Base-by-base conservation (phyloP, 176 grass and related monocot genomes). In the Puccinellia tenuiflora region DNA sequence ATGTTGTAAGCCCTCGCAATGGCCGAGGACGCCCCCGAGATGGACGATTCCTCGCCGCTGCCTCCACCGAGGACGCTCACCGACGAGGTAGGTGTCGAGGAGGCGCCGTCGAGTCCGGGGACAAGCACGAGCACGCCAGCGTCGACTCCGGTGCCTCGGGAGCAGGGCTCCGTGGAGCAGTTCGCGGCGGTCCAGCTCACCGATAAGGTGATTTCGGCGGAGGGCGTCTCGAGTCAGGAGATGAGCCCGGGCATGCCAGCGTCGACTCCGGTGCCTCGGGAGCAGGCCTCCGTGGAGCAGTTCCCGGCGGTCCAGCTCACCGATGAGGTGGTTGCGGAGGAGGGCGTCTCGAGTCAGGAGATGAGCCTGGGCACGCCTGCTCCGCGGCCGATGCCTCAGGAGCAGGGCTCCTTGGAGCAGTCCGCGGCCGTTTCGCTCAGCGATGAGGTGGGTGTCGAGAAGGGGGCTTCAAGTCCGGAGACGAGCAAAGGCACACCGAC, bases 1-100 rank as follows among this genome's bases (percentile, higher is more conserved):
- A 82, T 90, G 85, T 43, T 68, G 78, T 85, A 20, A 83, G 65
- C 65, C 78, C 50, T 85, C 64, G 87, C 63, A 78, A 98, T 98
- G 92, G 92, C 87, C 79, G 91, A 98, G 11, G 84, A 91, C 38
- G 38, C 38, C 38, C 38, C 6, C 38, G 38, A 8, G 38, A 39
- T 39, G 38, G 38, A 39, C 38, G 38, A 39, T 39, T 39, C 38
- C 38, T 39, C 38, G 38, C 38, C 38, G 38, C 38, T 9, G 38
- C 38, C 38, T 39, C 38, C 38, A 9, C 38, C 38, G 38, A 6
- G 38, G 38, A 39, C 38, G 72, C 74, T 86, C 54, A 56, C 15
- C 35, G 88, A 7, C 8, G 84, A 79, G 73, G 52, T 9, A 29
- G 54, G 51, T 9, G 61, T 15, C 18, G 65, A 60, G 74, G 73